Evolutionary conservation across 495 filamentous ascomycete species (phyloP).

Genomic region (Talaromyces borbonicus): DNA sequence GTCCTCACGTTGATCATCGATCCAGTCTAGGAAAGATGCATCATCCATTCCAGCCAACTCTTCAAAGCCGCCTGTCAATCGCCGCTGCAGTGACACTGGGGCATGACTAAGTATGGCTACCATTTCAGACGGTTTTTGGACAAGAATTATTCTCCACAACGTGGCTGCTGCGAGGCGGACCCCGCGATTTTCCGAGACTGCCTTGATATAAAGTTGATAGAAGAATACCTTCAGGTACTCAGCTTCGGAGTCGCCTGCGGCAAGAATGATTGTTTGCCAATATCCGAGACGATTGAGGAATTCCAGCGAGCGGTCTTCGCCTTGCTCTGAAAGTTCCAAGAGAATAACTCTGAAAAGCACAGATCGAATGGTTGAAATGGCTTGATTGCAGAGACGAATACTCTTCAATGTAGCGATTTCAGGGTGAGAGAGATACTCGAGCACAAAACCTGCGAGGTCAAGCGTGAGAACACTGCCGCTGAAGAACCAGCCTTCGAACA

Average conservation of each 20-base stretch:
- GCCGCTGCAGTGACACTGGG: slow-evolving; percentile 54
- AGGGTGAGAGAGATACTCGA: slow-evolving; percentile 84
- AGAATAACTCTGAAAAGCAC: slow-evolving; percentile 69
- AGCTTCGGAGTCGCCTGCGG: slow-evolving; percentile 60
- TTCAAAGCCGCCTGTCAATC: slow-evolving; percentile 68
- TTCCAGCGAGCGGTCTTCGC: slow-evolving; percentile 51
- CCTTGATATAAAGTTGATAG: slow-evolving; percentile 78
- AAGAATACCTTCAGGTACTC: slow-evolving; percentile 73
- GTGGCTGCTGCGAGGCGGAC: slow-evolving; percentile 73
- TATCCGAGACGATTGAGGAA: slow-evolving; percentile 81
- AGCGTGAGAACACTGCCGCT: slow-evolving; percentile 63
- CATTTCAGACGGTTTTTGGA: slow-evolving; percentile 86
- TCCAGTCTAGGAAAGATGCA: slow-evolving; percentile 74
- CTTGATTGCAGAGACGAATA: slow-evolving; percentile 78
- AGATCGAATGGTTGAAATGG: slow-evolving; percentile 59
- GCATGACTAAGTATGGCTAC: slow-evolving; percentile 59
- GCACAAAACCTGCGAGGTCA: slow-evolving; percentile 75
- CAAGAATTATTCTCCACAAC: slow-evolving; percentile 81
- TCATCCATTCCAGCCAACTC: slow-evolving; percentile 82
- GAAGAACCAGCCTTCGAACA: slow-evolving; percentile 94
- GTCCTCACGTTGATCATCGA: slow-evolving; percentile 73
- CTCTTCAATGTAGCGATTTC: slow-evolving; percentile 72
- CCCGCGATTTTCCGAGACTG: slow-evolving; percentile 51
- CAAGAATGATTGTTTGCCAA: slow-evolving; percentile 89
- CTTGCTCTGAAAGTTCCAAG: slow-evolving; percentile 72